These are phyloP conservation scores for Coemansia sp. DNA, from an alignment of 192 early-diverging fungal genomes.

Conservation along the genomic window DNA sequence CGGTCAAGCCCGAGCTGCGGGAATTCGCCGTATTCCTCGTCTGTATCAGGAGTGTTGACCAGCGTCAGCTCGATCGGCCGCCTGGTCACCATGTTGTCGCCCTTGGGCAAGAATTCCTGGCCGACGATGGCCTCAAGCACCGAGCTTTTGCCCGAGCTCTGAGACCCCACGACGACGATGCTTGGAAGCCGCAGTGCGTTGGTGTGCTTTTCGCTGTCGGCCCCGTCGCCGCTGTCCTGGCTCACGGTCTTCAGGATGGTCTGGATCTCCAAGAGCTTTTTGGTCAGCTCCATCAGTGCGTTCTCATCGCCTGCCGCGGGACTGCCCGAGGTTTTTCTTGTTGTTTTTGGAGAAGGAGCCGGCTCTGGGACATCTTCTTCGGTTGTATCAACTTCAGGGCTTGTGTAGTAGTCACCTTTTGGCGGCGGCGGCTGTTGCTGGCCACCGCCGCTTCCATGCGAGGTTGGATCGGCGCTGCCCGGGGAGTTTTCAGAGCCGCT, in stretches of 20 bases:
- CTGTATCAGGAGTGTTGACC: constrained; percentile 73
- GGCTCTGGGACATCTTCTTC: constrained; percentile 9
- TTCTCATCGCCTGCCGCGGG: constrained; percentile 32
- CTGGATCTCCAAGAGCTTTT: constrained; percentile 92
- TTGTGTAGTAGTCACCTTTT: constrained; percentile 50
- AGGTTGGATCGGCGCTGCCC: constrained; percentile 6
- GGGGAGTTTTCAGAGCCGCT: neutral
- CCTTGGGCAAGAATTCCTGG: constrained; percentile 83
- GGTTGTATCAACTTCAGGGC: constrained; percentile 24
- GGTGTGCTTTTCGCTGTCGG: constrained; percentile 41
- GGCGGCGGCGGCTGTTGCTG: constrained; percentile 26
- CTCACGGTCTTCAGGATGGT: constrained; percentile 89
- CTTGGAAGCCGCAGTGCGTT: constrained; percentile 81
- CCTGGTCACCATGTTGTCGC: constrained; percentile 81
- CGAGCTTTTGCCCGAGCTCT: constrained; percentile 85
- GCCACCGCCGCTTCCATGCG: neutral
- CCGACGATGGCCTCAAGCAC: constrained; percentile 86
- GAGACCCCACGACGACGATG: constrained; percentile 83
- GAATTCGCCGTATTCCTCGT: constrained; percentile 83
- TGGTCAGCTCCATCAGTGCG: constrained; percentile 68
- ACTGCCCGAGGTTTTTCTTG: neutral
- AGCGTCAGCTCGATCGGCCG: constrained; percentile 83
- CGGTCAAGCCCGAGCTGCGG: constrained; percentile 83
- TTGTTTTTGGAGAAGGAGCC: neutral
- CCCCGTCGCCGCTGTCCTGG: constrained; percentile 3